Evolutionary conservation across 371 early-diverging fungal genomes (phyloP).

Genomic region (Saksenaea vasiformis): DNA sequence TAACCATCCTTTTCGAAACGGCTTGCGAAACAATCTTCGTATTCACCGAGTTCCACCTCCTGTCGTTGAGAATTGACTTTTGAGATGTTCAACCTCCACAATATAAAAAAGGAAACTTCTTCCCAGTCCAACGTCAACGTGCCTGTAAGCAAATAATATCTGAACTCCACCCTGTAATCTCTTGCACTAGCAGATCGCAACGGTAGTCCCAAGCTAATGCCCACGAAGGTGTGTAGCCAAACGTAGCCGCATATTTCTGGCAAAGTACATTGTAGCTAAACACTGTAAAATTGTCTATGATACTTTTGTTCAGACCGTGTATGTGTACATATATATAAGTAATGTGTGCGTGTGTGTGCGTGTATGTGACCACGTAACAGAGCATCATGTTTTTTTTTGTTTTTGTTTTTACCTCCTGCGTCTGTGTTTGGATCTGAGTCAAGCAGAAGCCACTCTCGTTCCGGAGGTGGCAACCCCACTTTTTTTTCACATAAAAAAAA

Average conservation of each 20-base stretch:
- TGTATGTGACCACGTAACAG: conserved; percentile 7
- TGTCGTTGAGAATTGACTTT: conserved; percentile 34
- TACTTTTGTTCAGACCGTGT: background rate
- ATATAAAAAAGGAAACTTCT: background rate
- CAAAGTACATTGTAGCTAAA: conserved; percentile 92
- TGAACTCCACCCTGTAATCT: conserved; percentile 79
- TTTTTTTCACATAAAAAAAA: conserved; percentile 14
- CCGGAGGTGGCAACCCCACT: conserved; percentile 73
- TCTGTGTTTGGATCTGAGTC: conserved; percentile 28
- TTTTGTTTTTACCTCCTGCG: conserved; percentile 15
- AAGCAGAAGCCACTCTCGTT: conserved; percentile 83
- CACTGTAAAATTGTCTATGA: conserved; percentile 67
- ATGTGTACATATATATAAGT: background rate
- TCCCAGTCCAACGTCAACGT: conserved; percentile 1
- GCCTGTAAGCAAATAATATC: conserved; percentile 88
- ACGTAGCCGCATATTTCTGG: conserved; percentile 82
- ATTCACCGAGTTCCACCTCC: conserved; percentile 84
- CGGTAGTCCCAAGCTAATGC: conserved; percentile 89
- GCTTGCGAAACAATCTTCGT: conserved; percentile 74
- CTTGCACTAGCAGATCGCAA: conserved; percentile 80
- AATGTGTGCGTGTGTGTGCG: background rate
- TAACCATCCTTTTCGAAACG: conserved; percentile 73
- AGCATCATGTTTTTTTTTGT: conserved; percentile 9
- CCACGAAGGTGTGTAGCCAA: conserved; percentile 94
- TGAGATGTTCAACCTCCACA: conserved; percentile 53